These are phyloP conservation scores for Fraxinus americana DNA, from an alignment of 257 asterid species.

Conservation along the genomic window DNA sequence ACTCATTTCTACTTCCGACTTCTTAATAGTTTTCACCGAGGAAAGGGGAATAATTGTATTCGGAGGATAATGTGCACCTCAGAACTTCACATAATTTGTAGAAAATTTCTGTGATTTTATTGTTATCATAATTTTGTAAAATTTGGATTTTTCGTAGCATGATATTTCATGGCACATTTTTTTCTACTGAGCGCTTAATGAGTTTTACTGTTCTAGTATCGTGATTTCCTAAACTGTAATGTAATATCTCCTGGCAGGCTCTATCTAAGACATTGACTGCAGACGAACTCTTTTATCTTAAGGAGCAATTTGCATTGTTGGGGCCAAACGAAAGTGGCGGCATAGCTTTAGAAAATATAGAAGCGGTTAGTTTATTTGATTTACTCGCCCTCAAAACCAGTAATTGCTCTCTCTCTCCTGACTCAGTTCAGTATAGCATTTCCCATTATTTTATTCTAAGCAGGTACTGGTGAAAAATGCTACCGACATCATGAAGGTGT, in stretches of 20 bases:
- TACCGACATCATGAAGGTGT: conserved; percentile 57
- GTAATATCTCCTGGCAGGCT: conserved; percentile 29
- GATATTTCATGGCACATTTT: not conserved
- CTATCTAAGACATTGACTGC: conserved; percentile 32
- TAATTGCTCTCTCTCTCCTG: not conserved
- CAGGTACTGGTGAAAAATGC: conserved; percentile 58
- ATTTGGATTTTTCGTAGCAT: not conserved
- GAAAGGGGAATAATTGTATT: not conserved
- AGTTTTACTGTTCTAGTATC: not conserved
- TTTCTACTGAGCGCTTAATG: not conserved
- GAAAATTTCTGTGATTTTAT: too few relatives aligned
- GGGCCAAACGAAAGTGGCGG: conserved; percentile 35
- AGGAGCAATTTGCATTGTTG: conserved; percentile 36
- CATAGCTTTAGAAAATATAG: conserved; percentile 39
- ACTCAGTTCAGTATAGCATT: not conserved
- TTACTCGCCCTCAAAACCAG: not conserved
- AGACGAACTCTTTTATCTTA: conserved; percentile 37
- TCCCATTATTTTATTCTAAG: conserved; percentile 10
- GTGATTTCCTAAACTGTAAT: not conserved
- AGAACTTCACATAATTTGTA: not conserved
- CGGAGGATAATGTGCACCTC: not conserved
- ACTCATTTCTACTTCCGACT: not conserved
- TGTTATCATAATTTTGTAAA: not conserved
- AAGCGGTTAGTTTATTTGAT: conserved; percentile 23
- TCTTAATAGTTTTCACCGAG: not conserved